Conservation (phyloP, 495 filamentous ascomycete genomes). For the Xylaria palmicola region DNA sequence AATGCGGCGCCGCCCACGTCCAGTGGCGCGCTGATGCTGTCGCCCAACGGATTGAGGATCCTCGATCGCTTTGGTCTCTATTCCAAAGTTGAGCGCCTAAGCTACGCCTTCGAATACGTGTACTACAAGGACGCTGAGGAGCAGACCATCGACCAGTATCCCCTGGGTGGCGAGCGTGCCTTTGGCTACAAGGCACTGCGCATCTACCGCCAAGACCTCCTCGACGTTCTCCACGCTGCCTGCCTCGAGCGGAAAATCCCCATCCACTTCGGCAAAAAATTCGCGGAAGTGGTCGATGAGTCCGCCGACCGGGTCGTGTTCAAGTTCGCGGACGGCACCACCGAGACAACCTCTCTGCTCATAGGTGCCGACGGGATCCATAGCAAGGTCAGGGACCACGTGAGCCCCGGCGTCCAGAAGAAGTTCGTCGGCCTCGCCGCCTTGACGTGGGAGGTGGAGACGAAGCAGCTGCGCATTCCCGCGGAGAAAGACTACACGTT, state of each 20-base stretch:
- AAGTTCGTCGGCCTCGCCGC: slow-evolving; percentile 17
- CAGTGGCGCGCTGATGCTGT: slow-evolving; percentile 53
- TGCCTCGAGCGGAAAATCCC: slow-evolving; percentile 34
- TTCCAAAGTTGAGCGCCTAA: slow-evolving; percentile 24
- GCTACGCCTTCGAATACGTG: slow-evolving; percentile 38
- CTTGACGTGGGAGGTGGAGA: slow-evolving; percentile 14
- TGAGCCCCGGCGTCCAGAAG: slow-evolving; percentile 10
- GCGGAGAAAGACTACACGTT: slow-evolving; percentile 33
- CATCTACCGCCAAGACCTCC: slow-evolving; percentile 47
- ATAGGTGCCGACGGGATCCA: slow-evolving; percentile 53
- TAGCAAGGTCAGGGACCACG: slow-evolving; percentile 36
- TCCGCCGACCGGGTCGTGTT: slow-evolving; percentile 33
- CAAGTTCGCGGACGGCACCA: slow-evolving; percentile 41
- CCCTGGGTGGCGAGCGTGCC: slow-evolving; percentile 38
- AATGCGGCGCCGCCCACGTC: slow-evolving; percentile 11
- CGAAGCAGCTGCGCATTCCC: slow-evolving; percentile 14
- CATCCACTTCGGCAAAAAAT: slow-evolving; percentile 44
- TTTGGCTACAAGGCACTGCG: slow-evolving; percentile 48
- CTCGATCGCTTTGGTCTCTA: slow-evolving; percentile 47
- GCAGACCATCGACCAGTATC: slow-evolving; percentile 38
- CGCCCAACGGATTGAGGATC: slow-evolving; percentile 49
- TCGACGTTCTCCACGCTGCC: slow-evolving; percentile 35
- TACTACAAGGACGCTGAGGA: slow-evolving; percentile 40
- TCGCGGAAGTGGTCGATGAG: slow-evolving; percentile 38
- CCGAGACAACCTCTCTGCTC: slow-evolving; percentile 31